These are phyloP conservation scores for Inga laurina DNA, from an alignment of 306 rosid species.

Conservation along the genomic window DNA sequence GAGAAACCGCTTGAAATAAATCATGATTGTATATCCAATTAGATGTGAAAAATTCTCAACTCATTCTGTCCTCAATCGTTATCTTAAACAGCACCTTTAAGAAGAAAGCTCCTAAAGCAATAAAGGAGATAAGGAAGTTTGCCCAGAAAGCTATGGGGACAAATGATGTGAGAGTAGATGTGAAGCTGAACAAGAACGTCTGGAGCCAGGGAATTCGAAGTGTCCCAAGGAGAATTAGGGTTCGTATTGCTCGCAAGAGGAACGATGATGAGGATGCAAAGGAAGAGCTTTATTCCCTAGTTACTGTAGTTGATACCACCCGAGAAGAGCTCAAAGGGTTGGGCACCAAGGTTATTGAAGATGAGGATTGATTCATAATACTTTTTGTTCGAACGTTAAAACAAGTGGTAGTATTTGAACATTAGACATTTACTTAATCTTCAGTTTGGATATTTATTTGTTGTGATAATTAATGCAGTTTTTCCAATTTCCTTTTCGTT, in stretches of 20 bases:
- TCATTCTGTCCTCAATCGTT: background rate
- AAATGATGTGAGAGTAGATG: constrained; percentile 88
- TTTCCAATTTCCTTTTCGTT: constrained; percentile 4
- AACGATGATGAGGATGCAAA: constrained; percentile 97
- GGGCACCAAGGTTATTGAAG: constrained; percentile 90
- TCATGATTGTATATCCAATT: background rate
- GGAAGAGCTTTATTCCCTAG: constrained; percentile 93
- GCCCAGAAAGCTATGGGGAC: constrained; percentile 95
- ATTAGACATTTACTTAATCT: constrained; percentile 15
- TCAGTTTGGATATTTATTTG: background rate
- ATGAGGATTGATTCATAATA: constrained; percentile 64
- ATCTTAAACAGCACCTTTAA: constrained; percentile 73
- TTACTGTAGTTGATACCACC: constrained; percentile 85
- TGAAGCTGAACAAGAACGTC: constrained; percentile 81
- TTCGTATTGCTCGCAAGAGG: constrained; percentile 96
- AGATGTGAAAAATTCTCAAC: background rate
- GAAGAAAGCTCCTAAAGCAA: constrained; percentile 97
- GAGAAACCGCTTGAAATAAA: background rate
- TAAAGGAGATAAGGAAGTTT: constrained; percentile 92
- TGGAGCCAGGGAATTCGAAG: constrained; percentile 98
- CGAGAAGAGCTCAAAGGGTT: constrained; percentile 80
- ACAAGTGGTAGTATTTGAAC: constrained; percentile 20
- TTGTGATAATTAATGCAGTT: background rate
- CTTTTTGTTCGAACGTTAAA: constrained; percentile 24
- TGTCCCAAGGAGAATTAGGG: constrained; percentile 92